These are phyloP conservation scores for Physaria fendleri DNA, from an alignment of 345 rosid genomes.

Conservation along the genomic window DNA sequence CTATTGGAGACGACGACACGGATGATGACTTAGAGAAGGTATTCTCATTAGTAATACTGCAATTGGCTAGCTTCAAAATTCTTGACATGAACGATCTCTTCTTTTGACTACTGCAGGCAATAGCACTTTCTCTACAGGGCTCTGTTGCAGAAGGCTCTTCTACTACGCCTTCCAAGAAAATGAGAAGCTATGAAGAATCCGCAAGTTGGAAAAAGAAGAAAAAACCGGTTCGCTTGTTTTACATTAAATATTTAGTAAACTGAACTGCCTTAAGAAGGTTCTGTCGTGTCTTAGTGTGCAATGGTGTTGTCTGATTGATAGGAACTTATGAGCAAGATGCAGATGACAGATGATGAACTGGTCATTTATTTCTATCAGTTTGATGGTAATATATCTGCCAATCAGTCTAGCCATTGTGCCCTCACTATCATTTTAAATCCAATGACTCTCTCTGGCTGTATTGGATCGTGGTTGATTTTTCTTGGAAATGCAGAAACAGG, in stretches of 20 bases:
- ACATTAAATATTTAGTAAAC: not conserved
- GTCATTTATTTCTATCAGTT: slow-evolving; percentile 66
- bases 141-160: slow-evolving; percentile 23
- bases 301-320: slow-evolving; percentile 8
- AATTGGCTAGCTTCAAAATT: not conserved
- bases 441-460: not conserved
- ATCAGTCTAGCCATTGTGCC: not conserved
- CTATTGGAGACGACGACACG: slow-evolving; percentile 30
- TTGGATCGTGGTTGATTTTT: not conserved
- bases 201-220: slow-evolving; percentile 39
- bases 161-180: slow-evolving; percentile 23
- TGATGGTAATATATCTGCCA: slow-evolving; percentile 49
- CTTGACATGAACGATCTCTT: not conserved
- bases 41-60: not conserved
- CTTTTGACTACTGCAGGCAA: slow-evolving; percentile 42
- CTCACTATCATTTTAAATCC: not conserved
- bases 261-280: not conserved
- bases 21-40: slow-evolving; percentile 50
- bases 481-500: slow-evolving; percentile 49
- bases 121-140: slow-evolving; percentile 64
- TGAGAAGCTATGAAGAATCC: slow-evolving; percentile 30
- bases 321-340: slow-evolving; percentile 54
- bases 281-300: not conserved
- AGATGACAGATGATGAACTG: slow-evolving; percentile 82
- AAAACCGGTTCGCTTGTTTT: slow-evolving; percentile 36